Conservation (phyloP, 345 rosid genomes). For the Rhodomyrtus tomentosa region DNA sequence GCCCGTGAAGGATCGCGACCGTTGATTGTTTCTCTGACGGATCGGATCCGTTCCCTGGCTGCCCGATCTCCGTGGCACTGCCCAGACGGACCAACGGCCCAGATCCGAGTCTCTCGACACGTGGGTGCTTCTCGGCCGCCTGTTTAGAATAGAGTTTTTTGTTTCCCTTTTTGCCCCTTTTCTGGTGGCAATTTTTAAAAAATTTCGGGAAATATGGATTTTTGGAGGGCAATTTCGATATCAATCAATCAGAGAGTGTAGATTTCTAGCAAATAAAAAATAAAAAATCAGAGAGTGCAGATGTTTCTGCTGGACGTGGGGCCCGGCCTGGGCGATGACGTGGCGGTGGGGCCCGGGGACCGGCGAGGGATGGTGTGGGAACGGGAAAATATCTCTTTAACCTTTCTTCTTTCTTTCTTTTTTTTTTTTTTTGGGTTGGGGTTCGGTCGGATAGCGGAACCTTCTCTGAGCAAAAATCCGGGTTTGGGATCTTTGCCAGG, state of each 20-base stretch:
- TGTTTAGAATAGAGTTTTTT: not conserved
- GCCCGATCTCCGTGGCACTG: slow-evolving; percentile 1
- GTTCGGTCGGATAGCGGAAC: not conserved
- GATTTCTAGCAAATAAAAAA: too few relatives aligned
- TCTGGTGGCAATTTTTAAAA: not conserved
- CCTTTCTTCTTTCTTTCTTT: rapidly evolving
- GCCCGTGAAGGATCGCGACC: slow-evolving; percentile 20
- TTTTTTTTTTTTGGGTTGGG: not conserved
- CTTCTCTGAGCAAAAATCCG: not conserved
- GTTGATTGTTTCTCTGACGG: slow-evolving; percentile 16
- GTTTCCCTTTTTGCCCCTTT: not conserved
- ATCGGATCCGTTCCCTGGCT: not conserved
- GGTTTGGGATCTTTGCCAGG: not conserved
- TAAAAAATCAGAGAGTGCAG: not conserved
- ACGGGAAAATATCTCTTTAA: not conserved
- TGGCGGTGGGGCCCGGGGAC: not conserved
- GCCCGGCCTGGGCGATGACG: not conserved
- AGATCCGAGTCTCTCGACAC: not conserved
- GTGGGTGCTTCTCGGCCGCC: not conserved
- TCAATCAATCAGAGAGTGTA: not conserved
- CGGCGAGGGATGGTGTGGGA: not conserved
- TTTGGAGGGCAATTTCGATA: not conserved
- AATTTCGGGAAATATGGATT: not conserved
- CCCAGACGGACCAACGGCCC: slow-evolving; percentile 2
- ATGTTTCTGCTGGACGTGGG: not conserved